Evolutionary conservation across 116 monocot genomes (phyloP).

Genomic region (Dioscorea cayenensis): DNA sequence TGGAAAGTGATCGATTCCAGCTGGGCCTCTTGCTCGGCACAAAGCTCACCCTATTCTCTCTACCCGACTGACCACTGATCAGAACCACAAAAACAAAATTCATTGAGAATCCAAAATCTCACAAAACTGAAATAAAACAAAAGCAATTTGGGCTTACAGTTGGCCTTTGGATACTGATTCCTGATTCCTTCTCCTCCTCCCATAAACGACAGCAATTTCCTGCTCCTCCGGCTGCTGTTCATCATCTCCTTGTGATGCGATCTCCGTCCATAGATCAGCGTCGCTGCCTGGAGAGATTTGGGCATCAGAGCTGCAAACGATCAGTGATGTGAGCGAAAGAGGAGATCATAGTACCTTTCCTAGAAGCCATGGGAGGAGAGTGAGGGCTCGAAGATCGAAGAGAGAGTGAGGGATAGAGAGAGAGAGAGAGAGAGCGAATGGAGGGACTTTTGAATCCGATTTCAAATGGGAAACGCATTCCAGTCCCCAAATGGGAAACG

Average conservation of each 20-base stretch:
- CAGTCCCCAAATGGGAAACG: no score
- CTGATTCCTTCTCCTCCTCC: conserved; percentile 24
- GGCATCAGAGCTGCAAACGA: background rate
- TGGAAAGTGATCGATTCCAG: conserved; percentile 80
- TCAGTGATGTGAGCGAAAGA: no score
- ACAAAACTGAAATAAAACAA: background rate
- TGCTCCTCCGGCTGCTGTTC: conserved; percentile 1
- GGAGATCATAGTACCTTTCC: background rate
- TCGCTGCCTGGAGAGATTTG: conserved; percentile 13
- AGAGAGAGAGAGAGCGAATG: background rate
- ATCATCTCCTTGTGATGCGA: conserved; percentile 14
- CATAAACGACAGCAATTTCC: conserved; percentile 48
- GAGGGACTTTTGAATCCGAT: background rate
- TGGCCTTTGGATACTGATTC: conserved; percentile 6
- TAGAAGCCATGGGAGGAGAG: background rate
- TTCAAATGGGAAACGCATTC: no score
- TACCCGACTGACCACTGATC: conserved; percentile 16
- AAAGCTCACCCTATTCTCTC: conserved; percentile 28
- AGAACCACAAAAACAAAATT: background rate
- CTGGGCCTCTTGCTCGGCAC: conserved; percentile 41
- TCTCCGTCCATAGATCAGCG: conserved; percentile 38
- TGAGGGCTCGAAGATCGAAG: background rate
- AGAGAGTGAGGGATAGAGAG: background rate
- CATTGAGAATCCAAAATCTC: background rate
- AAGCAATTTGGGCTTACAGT: background rate